These are phyloP conservation scores for Silene conica DNA, from an alignment of 148 eudicot genomes.

Conservation along the genomic window DNA sequence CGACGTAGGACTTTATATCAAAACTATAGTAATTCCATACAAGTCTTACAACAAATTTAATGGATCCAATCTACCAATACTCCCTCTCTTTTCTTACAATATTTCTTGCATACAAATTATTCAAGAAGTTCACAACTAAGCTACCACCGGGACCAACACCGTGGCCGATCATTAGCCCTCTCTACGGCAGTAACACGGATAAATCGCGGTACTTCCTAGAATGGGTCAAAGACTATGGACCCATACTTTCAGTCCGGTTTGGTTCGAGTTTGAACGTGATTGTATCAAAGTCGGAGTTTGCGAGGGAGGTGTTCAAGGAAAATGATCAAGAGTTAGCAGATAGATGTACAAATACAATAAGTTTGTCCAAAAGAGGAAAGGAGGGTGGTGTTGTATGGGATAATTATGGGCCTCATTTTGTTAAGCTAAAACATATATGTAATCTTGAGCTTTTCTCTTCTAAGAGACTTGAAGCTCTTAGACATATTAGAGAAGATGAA, in stretches of 20 bases:
- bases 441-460: slow-evolving; percentile 36
- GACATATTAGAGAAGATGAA: slow-evolving; percentile 44
- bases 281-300: slow-evolving; percentile 34
- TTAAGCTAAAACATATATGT: slow-evolving; percentile 31
- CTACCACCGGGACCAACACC: slow-evolving; percentile 37
- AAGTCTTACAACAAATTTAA: slow-evolving; percentile 11
- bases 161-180: slow-evolving; percentile 24
- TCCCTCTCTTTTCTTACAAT: slow-evolving; percentile 15
- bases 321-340: slow-evolving; percentile 34
- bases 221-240: slow-evolving; percentile 27
- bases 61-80: slow-evolving; percentile 23
- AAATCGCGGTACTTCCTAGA: slow-evolving; percentile 22
- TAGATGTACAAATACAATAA: slow-evolving; percentile 26
- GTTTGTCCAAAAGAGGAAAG: slow-evolving; percentile 25
- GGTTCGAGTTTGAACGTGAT: slow-evolving; percentile 33
- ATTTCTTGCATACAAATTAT: slow-evolving; percentile 17
- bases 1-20: neutral
- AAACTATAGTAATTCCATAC: neutral
- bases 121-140: slow-evolving; percentile 23
- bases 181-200: slow-evolving; percentile 14
- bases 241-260: slow-evolving; percentile 36
- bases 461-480: slow-evolving; percentile 39
- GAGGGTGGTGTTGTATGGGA: slow-evolving; percentile 34
- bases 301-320: slow-evolving; percentile 37
- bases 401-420: slow-evolving; percentile 40